Evolutionary conservation across 352 stramenopile species (phyloP), one percentile per base, ranked within the genome.

Genomic region (Phytophthora multivora): DNA sequence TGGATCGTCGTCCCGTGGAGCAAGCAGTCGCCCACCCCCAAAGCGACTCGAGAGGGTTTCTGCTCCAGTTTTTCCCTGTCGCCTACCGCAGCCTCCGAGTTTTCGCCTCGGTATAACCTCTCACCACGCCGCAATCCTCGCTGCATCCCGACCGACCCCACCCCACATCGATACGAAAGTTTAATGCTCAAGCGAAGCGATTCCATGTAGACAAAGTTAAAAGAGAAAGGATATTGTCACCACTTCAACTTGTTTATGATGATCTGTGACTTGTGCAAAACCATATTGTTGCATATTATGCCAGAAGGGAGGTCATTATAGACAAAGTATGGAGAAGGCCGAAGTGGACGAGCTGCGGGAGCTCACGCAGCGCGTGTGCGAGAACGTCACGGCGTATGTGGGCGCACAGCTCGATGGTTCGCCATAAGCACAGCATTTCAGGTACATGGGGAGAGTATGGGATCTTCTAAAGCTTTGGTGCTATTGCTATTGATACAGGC

Each of bases 311-410:
- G 47, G 16, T 10, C 2, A 30, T 16, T 48, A 13, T 28, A 51
- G n/a, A n/a, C 39, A 41, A 59, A n/a, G 35, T n/a, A 93, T 93
- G 83, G 78, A 93, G 59, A 68, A 67, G 30, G 60, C 62, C 1
- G 81, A 91, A 57, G 72, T 73, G 51, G 71, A 82, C 48, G 75
- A 87, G 43, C 74, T 94, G 26, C 69, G 59, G 59, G 53, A 74
- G 62, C 83, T 94, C 59, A 77, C 81, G 43, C 71, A 79, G 67
- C 76, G 69, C 41, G 78, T 94, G 54, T 87, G 83, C 39, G 81
- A 88, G 68, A 90, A 73, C 39, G 74, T 94, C 33, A 65, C 80
- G 10, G 73, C 76, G 28, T 94, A 94, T 58, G 70, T 87, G 0
- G 85, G 81, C 26, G 73, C 70, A 0, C 79, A 94, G 62, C 70